A percentile compares a stretch with the other conserved stretches of the same genome.
Evolutionary conservation across 176 grass and related monocot genomes (phyloP).

Genomic region (Alloteropsis semialata): DNA sequence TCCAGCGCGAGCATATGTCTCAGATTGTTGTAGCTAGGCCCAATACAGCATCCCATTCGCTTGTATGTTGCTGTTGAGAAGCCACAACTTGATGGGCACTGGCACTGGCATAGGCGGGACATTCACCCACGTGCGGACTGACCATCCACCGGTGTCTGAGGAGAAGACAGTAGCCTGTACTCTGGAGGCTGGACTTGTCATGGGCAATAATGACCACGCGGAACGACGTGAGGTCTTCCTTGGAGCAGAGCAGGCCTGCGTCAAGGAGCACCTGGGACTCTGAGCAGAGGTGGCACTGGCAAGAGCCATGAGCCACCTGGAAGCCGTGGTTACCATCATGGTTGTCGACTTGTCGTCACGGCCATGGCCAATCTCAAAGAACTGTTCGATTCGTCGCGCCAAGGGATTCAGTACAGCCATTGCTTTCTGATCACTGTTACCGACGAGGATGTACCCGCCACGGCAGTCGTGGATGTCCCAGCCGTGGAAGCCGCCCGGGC

Average conservation of each 20-base stretch:
- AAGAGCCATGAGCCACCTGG: background rate
- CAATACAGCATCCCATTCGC: background rate
- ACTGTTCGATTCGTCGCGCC: background rate
- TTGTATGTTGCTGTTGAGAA: background rate
- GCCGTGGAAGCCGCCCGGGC: background rate
- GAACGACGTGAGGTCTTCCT: background rate
- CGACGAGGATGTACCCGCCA: background rate
- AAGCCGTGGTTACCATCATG: background rate
- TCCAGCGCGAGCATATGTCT: background rate
- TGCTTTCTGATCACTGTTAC: background rate
- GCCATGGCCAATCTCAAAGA: background rate
- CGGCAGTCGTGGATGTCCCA: slow-evolving; percentile 13
- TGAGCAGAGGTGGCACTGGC: no score
- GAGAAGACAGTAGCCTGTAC: background rate
- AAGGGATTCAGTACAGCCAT: background rate
- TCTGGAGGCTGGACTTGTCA: background rate
- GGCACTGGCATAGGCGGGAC: background rate
- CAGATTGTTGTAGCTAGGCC: background rate
- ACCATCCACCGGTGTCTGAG: background rate
- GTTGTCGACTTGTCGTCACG: no score
- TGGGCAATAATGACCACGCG: background rate
- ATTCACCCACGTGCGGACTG: background rate
- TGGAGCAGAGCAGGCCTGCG: background rate
- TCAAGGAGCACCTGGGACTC: background rate
- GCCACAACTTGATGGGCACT: background rate